A percentile compares a stretch with the other conserved stretches of the same genome.
Evolutionary conservation across 148 eudicot species (phyloP).

Genomic region (Talinum fruticosum): DNA sequence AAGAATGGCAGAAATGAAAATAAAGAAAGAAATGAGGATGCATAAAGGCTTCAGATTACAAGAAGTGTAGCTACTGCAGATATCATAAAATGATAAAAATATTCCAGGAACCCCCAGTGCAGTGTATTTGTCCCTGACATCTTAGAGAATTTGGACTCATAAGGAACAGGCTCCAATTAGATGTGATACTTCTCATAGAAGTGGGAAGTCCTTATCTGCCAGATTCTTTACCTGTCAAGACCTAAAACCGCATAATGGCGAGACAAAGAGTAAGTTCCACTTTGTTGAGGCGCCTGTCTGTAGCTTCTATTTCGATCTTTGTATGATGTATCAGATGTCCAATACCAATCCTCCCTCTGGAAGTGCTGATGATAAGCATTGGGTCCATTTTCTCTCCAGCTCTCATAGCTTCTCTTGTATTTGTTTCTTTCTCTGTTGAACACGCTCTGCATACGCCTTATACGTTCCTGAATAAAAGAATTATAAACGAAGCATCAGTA

Average conservation of each 20-base stretch:
- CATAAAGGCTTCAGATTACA: background rate
- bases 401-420: conserved; percentile 65
- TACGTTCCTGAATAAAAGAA: conserved; percentile 69
- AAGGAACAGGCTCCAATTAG: background rate
- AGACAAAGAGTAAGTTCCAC: conserved; percentile 52
- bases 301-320: conserved; percentile 48
- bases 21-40: background rate
- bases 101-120: background rate
- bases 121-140: background rate
- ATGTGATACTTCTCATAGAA: background rate
- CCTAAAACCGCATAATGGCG: conserved; percentile 95
- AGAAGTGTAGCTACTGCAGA: background rate
- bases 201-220: background rate
- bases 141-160: background rate
- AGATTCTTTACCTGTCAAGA: conserved; percentile 71
- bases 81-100: background rate
- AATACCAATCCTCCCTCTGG: conserved; percentile 97
- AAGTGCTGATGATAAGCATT: conserved; percentile 76
- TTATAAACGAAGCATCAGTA: background rate
- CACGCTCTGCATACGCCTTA: conserved; percentile 95
- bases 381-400: conserved; percentile 82
- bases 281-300: conserved; percentile 58
- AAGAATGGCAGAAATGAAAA: background rate
- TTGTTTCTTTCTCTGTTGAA: conserved; percentile 92
- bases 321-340: conserved; percentile 75